phyloP scores from a whole-genome alignment of 2,329 filamentous ascomycete genomes.

The Dendrostoma leiphaemia region DNA sequence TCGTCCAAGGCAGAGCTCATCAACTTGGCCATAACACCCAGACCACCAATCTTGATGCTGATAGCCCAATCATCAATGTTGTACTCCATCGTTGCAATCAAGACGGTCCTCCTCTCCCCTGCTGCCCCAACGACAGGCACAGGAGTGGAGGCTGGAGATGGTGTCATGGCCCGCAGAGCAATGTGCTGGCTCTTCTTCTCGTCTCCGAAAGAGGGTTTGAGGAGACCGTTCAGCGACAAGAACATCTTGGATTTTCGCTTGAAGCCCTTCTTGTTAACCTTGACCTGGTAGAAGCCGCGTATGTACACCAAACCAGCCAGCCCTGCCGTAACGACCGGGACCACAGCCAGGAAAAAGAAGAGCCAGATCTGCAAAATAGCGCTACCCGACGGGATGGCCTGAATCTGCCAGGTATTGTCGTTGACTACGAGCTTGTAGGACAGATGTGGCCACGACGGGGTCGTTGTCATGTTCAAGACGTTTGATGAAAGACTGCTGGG shows the following conservation, averaged over 20 bases:
- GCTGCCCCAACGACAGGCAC: conserved; percentile 18
- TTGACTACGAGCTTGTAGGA: conserved; percentile 54
- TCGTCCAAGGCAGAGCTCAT: conserved; percentile 66
- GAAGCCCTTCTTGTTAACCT: conserved; percentile 60
- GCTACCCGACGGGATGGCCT: conserved; percentile 51
- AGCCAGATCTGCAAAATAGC: conserved; percentile 50
- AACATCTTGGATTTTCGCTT: conserved; percentile 23
- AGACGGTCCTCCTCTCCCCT: conserved; percentile 44
- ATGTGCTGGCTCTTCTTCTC: conserved; percentile 28
- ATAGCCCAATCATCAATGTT: conserved; percentile 69
- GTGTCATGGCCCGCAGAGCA: conserved; percentile 16
- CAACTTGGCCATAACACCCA: conserved; percentile 69
- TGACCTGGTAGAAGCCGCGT: conserved; percentile 50
- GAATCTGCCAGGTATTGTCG: conserved; percentile 50
- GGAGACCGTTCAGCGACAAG: conserved; percentile 15
- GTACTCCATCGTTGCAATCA: conserved; percentile 72
- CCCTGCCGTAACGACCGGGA: conserved; percentile 49
- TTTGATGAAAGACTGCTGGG: conserved; percentile 53
- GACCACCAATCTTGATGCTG: conserved; percentile 69
- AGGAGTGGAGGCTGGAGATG: conserved; percentile 11
- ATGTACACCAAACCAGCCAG: conserved; percentile 55
- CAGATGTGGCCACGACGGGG: conserved; percentile 50
- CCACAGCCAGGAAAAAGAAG: conserved; percentile 49
- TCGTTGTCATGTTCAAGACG: conserved; percentile 55
- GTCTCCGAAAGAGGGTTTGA: conserved; percentile 13